Percentiles rank a stretch among this genome's conserved stretches.
phyloP scores from a whole-genome alignment of 2,329 filamentous ascomycete species.

The Cladosporium sp. region DNA sequence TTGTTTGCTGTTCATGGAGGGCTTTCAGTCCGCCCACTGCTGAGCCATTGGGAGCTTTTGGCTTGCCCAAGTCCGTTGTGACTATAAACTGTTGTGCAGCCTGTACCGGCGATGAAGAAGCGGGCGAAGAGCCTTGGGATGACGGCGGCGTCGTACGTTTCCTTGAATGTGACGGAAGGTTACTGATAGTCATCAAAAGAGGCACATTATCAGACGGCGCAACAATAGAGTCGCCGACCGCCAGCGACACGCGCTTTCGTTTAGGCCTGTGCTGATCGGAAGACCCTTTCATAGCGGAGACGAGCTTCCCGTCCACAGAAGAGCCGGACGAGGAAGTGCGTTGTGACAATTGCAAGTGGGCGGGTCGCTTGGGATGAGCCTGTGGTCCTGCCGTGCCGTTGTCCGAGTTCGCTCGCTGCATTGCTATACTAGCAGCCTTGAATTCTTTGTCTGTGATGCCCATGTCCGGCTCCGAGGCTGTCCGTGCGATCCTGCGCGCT shows the following conservation, averaged over 20 bases:
- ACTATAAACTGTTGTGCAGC: not conserved
- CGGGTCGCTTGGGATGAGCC: slow-evolving; percentile 33
- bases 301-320: slow-evolving; percentile 35
- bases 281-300: slow-evolving; percentile 38
- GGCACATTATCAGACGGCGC: slow-evolving; percentile 38
- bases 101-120: slow-evolving; percentile 3
- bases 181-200: slow-evolving; percentile 27
- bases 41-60: not conserved
- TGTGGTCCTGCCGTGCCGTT: slow-evolving; percentile 29
- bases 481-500: slow-evolving; percentile 23
- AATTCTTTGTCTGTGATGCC: slow-evolving; percentile 6
- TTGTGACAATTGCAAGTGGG: slow-evolving; percentile 32
- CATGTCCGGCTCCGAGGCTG: slow-evolving; percentile 30
- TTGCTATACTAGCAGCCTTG: slow-evolving; percentile 6
- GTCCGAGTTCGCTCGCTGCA: slow-evolving; percentile 34
- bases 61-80: not conserved
- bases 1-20: slow-evolving; percentile 5
- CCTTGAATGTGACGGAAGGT: slow-evolving; percentile 34
- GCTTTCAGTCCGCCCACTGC: slow-evolving; percentile 1
- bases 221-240: slow-evolving; percentile 38
- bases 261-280: slow-evolving; percentile 27
- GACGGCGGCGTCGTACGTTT: slow-evolving; percentile 18
- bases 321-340: slow-evolving; percentile 39
- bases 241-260: slow-evolving; percentile 38
- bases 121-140: not conserved